Evolutionary conservation across 2,329 filamentous ascomycete species (phyloP).

Genomic region (Hirsutella rhossiliensis): DNA sequence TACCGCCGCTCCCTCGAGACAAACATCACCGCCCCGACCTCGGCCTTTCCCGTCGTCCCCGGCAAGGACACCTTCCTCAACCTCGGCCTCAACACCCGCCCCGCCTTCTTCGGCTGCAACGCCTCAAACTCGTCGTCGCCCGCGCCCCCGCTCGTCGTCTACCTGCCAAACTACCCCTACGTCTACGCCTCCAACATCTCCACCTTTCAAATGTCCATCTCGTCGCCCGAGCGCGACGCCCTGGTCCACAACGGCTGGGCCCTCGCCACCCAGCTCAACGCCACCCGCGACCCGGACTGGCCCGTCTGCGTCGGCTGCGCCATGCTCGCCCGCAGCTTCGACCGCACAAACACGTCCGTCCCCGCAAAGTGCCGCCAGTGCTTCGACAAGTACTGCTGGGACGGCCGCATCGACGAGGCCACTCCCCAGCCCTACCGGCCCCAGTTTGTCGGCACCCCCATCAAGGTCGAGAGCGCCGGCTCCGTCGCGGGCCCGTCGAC

Average conservation of each 20-base stretch:
- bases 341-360: conserved; percentile 54
- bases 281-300: conserved; percentile 64
- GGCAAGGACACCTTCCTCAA: conserved; percentile 42
- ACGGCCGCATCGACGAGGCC: conserved; percentile 48
- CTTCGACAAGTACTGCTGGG: conserved; percentile 83
- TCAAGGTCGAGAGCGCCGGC: conserved; percentile 14
- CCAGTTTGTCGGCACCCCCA: conserved; percentile 11
- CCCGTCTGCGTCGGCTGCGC: conserved; percentile 79
- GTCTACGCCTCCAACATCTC: conserved; percentile 64
- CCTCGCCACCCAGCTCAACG: conserved; percentile 72
- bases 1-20: conserved; percentile 38
- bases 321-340: conserved; percentile 63
- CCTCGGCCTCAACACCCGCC: conserved; percentile 44
- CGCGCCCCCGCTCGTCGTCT: conserved; percentile 68
- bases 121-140: conserved; percentile 37
- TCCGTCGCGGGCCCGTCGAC: not conserved
- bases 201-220: conserved; percentile 60
- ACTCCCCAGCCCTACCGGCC: conserved; percentile 21
- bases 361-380: conserved; percentile 65
- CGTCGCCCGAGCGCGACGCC: conserved; percentile 53
- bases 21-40: conserved; percentile 36
- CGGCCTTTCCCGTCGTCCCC: conserved; percentile 46
- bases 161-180: conserved; percentile 71
- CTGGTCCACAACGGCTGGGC: conserved; percentile 84
- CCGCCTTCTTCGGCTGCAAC: conserved; percentile 55